Percentiles rank a stretch among this genome's conserved stretches.
Conservation (phyloP, 129 eudicot genomes). For the Scalesia atractyloides region DNA sequence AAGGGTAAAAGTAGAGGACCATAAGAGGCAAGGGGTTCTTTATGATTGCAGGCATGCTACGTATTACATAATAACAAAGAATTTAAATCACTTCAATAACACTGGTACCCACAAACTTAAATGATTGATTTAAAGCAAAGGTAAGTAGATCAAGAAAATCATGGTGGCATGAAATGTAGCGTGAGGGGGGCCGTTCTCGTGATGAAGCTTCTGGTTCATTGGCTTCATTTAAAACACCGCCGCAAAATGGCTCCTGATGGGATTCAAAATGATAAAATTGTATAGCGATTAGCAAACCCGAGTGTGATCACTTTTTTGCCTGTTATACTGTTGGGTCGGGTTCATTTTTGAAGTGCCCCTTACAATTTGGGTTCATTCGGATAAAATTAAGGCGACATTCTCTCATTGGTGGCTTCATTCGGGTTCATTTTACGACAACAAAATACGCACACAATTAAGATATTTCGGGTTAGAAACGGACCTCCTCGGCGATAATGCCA, state of each 20-base stretch:
- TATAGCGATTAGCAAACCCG: too few relatives aligned
- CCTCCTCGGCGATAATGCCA: conserved; percentile 13
- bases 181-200: too few relatives aligned
- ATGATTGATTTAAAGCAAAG: conserved; percentile 7
- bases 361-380: too few relatives aligned
- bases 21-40: conserved; percentile 26
- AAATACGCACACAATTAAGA: not conserved
- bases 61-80: conserved; percentile 33
- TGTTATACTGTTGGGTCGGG: too few relatives aligned
- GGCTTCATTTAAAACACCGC: too few relatives aligned
- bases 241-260: too few relatives aligned
- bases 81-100: conserved; percentile 7
- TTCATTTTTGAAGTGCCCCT: too few relatives aligned
- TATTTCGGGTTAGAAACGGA: not conserved
- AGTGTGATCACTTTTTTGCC: too few relatives aligned
- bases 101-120: conserved; percentile 4
- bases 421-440: not conserved
- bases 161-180: not conserved
- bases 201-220: too few relatives aligned
- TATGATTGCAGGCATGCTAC: conserved; percentile 43
- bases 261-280: too few relatives aligned
- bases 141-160: not conserved
- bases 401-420: too few relatives aligned
- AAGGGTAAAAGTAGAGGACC: conserved; percentile 21
- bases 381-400: too few relatives aligned